Evolutionary conservation across 2,329 filamentous ascomycete genomes (phyloP), one percentile per base, ranked within the genome.

Genomic region (Aspergillus sergii): DNA sequence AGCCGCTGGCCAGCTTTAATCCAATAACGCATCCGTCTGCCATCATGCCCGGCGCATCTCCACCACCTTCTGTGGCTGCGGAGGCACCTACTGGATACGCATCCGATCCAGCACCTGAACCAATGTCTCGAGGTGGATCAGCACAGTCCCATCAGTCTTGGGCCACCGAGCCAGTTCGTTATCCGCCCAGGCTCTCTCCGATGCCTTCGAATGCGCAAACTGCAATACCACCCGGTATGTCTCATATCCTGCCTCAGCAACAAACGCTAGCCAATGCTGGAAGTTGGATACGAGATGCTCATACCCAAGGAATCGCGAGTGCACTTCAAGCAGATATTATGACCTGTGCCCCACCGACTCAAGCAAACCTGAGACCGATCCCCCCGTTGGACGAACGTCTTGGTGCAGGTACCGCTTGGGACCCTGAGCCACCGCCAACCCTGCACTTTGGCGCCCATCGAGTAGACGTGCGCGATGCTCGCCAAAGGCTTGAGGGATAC

Each of bases 91-190:
- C 28, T 21, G 69, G 72, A 12, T 75, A 74, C 53, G 61, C 64
- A 21, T 74, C 74, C 8, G 76, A 79, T 32, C 68, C 71, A 1
- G 65, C 63, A 4, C 56, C 70, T 1, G 75, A 75, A 48, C 68
- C 74, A 4, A 74, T 80, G 67, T 74, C 76, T 3, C 76, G 77
- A 39, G 68, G 71, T 19, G 68, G 72, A 10, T 79, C 77, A 0
- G 66, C 64, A 3, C 70, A 75, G 50, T 79, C 78, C 8, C 69
- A 73, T 23, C 71, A 74, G 21, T 79, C 77, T 5, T 74, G 75
- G 73, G 70, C 72, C 16, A 79, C 78, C 8, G 78, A 80, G 16
- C 77, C 78, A 11, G 64, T 71, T 11, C 69, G 69, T 16, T 72
- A 72, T 36, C 69, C 73, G 6, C 66, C 72, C 6, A 66, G 66